Conservation (phyloP, 306 rosid genomes). For the Fragaria ananassa region DNA sequence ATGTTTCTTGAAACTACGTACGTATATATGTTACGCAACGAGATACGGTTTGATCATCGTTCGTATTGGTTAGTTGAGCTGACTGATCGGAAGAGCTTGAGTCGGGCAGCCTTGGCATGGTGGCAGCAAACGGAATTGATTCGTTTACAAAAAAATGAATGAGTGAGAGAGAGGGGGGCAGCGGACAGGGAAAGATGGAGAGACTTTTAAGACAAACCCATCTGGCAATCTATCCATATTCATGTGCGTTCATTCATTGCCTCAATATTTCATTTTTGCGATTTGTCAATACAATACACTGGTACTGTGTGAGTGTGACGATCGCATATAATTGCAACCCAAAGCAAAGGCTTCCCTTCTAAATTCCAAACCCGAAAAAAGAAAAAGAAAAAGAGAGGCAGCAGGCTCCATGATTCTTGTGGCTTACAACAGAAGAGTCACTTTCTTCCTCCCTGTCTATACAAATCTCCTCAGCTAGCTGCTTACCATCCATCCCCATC, state of each 20-base stretch:
- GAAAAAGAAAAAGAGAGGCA: not conserved
- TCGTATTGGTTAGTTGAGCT: not conserved
- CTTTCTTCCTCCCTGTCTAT: constrained; percentile 9
- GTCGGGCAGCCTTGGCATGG: not conserved
- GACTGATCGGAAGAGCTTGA: not conserved
- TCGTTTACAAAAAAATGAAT: not conserved
- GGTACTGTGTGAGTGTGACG: not conserved
- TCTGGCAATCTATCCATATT: constrained; percentile 61
- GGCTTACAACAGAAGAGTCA: constrained; percentile 30
- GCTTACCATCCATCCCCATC: not conserved
- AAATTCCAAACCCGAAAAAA: constrained; percentile 32
- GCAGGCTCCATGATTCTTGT: constrained; percentile 32
- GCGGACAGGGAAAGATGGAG: constrained; percentile 31
- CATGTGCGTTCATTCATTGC: constrained; percentile 80
- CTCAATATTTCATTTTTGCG: not conserved
- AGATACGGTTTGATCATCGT: not conserved
- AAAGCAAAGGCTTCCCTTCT: too few species aligned
- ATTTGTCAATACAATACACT: too few species aligned
- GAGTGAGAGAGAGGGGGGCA: constrained; percentile 15
- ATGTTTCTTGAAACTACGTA: too few species aligned
- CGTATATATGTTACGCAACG: not conserved
- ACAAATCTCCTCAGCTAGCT: not conserved
- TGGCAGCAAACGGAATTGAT: not conserved
- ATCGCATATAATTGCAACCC: constrained; percentile 2
- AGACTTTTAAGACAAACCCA: constrained; percentile 64